These are phyloP conservation scores for Neonectria punicea DNA, from an alignment of 2,329 filamentous ascomycete genomes.

Conservation along the genomic window DNA sequence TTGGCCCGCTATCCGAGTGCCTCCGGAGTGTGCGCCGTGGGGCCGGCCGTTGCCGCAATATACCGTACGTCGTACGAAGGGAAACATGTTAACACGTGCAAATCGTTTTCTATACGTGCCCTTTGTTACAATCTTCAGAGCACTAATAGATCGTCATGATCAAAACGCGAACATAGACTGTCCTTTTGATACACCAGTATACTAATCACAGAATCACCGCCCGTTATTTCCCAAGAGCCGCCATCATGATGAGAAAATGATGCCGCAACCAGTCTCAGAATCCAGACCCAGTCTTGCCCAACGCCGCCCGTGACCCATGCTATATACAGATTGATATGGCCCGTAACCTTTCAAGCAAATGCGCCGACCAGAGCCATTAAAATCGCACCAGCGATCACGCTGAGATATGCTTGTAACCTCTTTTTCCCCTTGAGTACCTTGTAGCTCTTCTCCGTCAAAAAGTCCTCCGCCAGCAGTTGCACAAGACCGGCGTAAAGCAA, in stretches of 20 bases:
- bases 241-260: not conserved
- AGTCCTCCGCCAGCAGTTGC: constrained; percentile 87
- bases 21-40: constrained; percentile 36
- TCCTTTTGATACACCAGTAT: not conserved
- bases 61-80: not conserved
- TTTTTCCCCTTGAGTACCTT: constrained; percentile 69
- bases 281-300: constrained; percentile 4
- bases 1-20: constrained; percentile 27
- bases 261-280: not conserved
- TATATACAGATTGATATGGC: constrained; percentile 29
- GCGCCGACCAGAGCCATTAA: constrained; percentile 79
- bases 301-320: constrained; percentile 23
- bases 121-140: not conserved
- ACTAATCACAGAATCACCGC: too few relatives aligned
- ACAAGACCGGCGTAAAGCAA: constrained; percentile 86
- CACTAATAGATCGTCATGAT: not conserved
- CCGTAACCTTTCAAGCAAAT: constrained; percentile 65
- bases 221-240: not conserved
- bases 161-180: too few relatives aligned
- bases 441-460: constrained; percentile 80
- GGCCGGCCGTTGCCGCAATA: constrained; percentile 7
- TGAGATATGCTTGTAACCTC: constrained; percentile 69
- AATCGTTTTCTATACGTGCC: not conserved
- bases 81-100: not conserved
- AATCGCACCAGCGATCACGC: constrained; percentile 71